phyloP scores from a whole-genome alignment of 2,329 filamentous ascomycete genomes.

The Elsinoe perseae region DNA sequence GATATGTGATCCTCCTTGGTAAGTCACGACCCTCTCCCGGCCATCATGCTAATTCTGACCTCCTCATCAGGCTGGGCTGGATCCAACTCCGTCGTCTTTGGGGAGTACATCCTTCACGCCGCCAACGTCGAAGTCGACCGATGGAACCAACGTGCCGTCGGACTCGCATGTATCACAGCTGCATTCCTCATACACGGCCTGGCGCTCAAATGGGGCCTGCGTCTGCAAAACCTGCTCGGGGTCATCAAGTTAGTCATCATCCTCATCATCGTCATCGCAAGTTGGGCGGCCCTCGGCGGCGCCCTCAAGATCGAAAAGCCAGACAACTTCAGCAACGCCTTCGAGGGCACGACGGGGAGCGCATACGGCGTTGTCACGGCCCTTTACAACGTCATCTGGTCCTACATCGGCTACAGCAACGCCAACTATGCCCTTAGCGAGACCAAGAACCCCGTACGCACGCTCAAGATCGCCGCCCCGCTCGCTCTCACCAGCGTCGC shows the following conservation, averaged over 20 bases:
- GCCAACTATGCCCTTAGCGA: slow-evolving; percentile 60
- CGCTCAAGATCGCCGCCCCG: slow-evolving; percentile 55
- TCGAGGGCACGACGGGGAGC: slow-evolving; percentile 57
- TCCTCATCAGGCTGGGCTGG: slow-evolving; percentile 52
- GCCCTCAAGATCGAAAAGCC: slow-evolving; percentile 54
- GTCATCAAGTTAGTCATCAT: slow-evolving; percentile 58
- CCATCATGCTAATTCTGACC: slow-evolving; percentile 46
- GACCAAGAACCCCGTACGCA: slow-evolving; percentile 55
- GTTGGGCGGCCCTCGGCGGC: slow-evolving; percentile 54
- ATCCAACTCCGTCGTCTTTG: slow-evolving; percentile 61
- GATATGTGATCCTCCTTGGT: slow-evolving; percentile 43
- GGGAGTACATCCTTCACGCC: slow-evolving; percentile 62
- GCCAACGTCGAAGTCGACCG: slow-evolving; percentile 53
- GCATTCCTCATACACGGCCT: slow-evolving; percentile 53
- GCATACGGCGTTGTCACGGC: slow-evolving; percentile 61
- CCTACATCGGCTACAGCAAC: slow-evolving; percentile 60
- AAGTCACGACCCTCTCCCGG: slow-evolving; percentile 51
- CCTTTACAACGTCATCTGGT: slow-evolving; percentile 65
- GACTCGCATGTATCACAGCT: slow-evolving; percentile 59
- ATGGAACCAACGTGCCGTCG: slow-evolving; percentile 64
- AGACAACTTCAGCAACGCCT: slow-evolving; percentile 56
- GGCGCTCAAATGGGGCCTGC: slow-evolving; percentile 58
- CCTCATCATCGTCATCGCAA: slow-evolving; percentile 56
- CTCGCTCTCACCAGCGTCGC: slow-evolving; percentile 52
- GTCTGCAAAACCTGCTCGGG: slow-evolving; percentile 59